These are phyloP conservation scores for Leccinum truebloodii DNA, from an alignment of 768 basidiomycete species.

Conservation along the genomic window DNA sequence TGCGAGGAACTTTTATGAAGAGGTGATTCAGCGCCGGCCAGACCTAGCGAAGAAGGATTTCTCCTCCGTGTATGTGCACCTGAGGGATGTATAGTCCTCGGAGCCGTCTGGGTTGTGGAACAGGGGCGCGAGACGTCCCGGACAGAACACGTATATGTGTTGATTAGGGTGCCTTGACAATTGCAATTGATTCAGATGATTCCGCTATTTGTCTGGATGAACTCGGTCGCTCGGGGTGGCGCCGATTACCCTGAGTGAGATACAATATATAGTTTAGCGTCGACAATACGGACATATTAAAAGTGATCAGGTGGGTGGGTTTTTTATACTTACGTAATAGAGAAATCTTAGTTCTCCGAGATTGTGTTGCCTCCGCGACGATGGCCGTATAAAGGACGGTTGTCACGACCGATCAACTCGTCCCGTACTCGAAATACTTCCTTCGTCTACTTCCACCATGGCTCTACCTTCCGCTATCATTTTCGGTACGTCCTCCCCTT, in stretches of 20 bases:
- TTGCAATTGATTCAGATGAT: background rate
- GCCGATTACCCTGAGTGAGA: background rate
- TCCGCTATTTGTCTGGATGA: background rate
- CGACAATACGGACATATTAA: conserved; percentile 2
- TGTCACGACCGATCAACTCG: conserved; percentile 25
- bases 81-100: conserved; percentile 34
- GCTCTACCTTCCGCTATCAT: conserved; percentile 70
- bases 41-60: conserved; percentile 75
- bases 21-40: conserved; percentile 52
- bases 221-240: background rate
- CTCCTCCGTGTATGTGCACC: conserved; percentile 73
- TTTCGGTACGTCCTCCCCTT: conserved; percentile 55
- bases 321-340: conserved; percentile 21
- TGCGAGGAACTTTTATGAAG: conserved; percentile 62
- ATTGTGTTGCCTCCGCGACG: conserved; percentile 28
- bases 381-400: conserved; percentile 27
- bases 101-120: conserved; percentile 3
- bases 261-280: background rate
- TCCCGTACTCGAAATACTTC: conserved; percentile 1
- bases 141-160: conserved; percentile 8
- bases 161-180: conserved; percentile 14
- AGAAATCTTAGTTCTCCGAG: conserved; percentile 7
- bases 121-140: background rate
- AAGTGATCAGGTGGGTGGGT: background rate
- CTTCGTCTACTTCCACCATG: conserved; percentile 31